These are phyloP conservation scores for Ramalina peruviana DNA, from an alignment of 495 filamentous ascomycete genomes.

Conservation along the genomic window DNA sequence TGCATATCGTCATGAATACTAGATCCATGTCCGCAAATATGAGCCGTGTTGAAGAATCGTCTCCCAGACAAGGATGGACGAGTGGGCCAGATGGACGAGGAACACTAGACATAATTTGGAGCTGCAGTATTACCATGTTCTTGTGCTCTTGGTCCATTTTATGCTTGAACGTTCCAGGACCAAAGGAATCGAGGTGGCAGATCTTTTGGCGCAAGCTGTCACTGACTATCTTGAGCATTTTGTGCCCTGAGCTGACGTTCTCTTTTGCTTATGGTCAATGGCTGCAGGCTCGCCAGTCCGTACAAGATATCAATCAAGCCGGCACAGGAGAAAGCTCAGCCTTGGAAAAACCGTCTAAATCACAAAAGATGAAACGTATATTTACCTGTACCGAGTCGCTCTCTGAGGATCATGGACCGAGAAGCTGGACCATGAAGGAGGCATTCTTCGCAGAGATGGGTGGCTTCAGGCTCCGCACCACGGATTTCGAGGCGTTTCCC, in stretches of 20 bases:
- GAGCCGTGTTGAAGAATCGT: too few species aligned
- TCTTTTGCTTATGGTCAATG: constrained; percentile 4
- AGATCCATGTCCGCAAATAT: too few species aligned
- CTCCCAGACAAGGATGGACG: constrained; percentile 1
- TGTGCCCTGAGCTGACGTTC: constrained; percentile 18
- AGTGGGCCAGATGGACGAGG: constrained; percentile 17
- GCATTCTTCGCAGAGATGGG: constrained; percentile 27
- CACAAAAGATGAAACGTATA: too few species aligned
- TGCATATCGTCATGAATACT: too few species aligned
- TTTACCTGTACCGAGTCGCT: too few species aligned
- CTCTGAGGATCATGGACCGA: not conserved
- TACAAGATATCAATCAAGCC: not conserved
- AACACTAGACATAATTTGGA: constrained; percentile 23
- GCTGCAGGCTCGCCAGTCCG: constrained; percentile 7
- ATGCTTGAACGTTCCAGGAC: constrained; percentile 19
- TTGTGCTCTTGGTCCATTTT: constrained; percentile 20
- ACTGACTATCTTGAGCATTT: constrained; percentile 17
- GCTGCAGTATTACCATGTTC: constrained; percentile 19
- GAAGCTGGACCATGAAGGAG: constrained; percentile 19
- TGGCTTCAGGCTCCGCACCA: constrained; percentile 15
- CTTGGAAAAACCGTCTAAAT: too few species aligned
- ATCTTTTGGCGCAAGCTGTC: constrained; percentile 10
- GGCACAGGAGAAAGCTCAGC: not conserved
- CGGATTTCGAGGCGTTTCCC: constrained; percentile 16
- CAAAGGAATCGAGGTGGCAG: not conserved